Base-by-base conservation (phyloP, 371 early-diverging fungal genomes). In the Actinomucor elegans region DNA sequence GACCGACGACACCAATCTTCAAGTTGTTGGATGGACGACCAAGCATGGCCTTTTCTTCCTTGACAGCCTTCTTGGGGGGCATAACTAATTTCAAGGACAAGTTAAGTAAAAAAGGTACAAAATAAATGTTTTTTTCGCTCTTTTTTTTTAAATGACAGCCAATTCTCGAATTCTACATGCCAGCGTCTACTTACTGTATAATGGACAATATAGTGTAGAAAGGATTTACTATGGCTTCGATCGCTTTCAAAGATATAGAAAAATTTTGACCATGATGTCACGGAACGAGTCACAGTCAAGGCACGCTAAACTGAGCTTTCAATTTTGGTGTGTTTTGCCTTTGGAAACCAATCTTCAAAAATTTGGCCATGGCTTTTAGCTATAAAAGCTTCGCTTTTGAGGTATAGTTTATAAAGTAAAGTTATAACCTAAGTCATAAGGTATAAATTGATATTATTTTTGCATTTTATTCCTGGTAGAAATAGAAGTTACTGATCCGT, bases 1-100 rank as follows among this genome's bases (percentile, higher is more conserved):
- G 83, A 31, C 99, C 99, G 12, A 99, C 98, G 35, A 99, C 89
- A 62, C 92, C 99, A 79, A 98, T 94, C 77, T 94, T 93, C 59
- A 99, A 78, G 76, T 97, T 97, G 83, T 96, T 94, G 62, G 91
- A 84, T 47, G 98, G 97, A 59, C 96, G 87, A 42, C 95, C 96
- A 41, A 98, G 80, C 59, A 93, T 78, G 46, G 88, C 71, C 82
- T 94, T 94, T 59, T 90, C 89, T 80, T 92, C 91, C 54, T 74
- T 75, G 56, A 78, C 85, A 60, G 71, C 80, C 76, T 92, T 92
- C 87, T 92, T 92, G 57, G 92, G 92, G 54, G 90, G 78, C 68
- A 72, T 60, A 31, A 28, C 53, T 43, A 33, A n/a, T 17, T n/a
- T n/a, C n/a, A n/a, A n/a, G n/a, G n/a, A n/a, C n/a, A n/a, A n/a